Evolutionary conservation across 1,139 yeast genomes (phyloP).

Genomic region (Wickerhamomyces sp.): DNA sequence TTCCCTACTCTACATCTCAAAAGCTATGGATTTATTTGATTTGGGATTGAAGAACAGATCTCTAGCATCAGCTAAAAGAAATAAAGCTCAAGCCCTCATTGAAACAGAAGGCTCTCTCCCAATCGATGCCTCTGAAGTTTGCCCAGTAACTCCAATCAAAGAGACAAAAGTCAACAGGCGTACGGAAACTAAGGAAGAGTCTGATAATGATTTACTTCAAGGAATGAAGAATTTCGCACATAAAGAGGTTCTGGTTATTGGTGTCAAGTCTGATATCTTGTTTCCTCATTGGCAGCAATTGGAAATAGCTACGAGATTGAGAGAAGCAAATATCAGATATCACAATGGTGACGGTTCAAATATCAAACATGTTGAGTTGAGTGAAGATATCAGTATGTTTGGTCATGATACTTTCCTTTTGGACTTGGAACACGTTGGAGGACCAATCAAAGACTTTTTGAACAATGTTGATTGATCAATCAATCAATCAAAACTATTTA

Average conservation of each 20-base stretch:
- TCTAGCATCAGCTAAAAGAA: slow-evolving; percentile 39
- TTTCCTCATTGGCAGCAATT: slow-evolving; percentile 95
- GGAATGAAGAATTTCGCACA: slow-evolving; percentile 65
- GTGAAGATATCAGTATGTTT: slow-evolving; percentile 66
- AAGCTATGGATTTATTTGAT: slow-evolving; percentile 94
- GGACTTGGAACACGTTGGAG: slow-evolving; percentile 75
- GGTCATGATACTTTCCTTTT: slow-evolving; percentile 70
- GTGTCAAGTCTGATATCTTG: slow-evolving; percentile 86
- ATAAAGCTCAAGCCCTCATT: slow-evolving; percentile 29
- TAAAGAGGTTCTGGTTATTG: slow-evolving; percentile 70
- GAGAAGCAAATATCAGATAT: slow-evolving; percentile 32
- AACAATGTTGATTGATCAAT: slow-evolving; percentile 17
- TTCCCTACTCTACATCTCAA: slow-evolving; percentile 78
- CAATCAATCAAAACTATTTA: too few relatives aligned
- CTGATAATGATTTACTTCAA: slow-evolving; percentile 51
- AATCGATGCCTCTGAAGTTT: slow-evolving; percentile 13
- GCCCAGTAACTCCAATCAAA: slow-evolving; percentile 17
- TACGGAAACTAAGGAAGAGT: slow-evolving; percentile 42
- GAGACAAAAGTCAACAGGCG: slow-evolving; percentile 22
- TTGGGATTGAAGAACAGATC: slow-evolving; percentile 49
- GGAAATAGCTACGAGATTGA: slow-evolving; percentile 65
- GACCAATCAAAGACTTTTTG: slow-evolving; percentile 63
- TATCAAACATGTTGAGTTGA: slow-evolving; percentile 62
- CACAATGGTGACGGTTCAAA: slow-evolving; percentile 28
- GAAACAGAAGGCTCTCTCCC: slow-evolving; percentile 17